Conservation (phyloP, 1,284 basidiomycete genomes). For the Ganoderma leucocontextum region DNA sequence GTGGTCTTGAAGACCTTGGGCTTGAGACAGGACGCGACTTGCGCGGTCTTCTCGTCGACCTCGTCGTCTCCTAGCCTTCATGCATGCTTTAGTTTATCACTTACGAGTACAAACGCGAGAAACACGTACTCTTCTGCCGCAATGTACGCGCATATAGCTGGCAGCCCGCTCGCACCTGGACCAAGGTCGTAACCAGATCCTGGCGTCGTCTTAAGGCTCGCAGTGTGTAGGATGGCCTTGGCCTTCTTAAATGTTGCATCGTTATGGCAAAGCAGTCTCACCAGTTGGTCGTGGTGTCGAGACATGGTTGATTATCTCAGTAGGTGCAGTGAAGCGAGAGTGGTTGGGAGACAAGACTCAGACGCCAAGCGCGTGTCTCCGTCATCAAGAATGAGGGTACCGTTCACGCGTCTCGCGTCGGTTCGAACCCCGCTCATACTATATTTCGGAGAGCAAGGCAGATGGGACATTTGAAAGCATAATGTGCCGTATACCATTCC, state of each 20-base stretch:
- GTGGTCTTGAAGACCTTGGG: constrained; percentile 42
- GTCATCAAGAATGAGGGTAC: constrained; percentile 4
- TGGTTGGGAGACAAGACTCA: constrained; percentile 23
- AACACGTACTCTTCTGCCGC: constrained; percentile 44
- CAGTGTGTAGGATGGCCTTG: constrained; percentile 37
- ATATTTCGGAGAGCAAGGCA: not conserved
- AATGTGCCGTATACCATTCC: not conserved
- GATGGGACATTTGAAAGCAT: not conserved
- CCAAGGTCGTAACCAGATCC: constrained; percentile 47
- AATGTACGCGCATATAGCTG: constrained; percentile 47
- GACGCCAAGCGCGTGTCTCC: constrained; percentile 7
- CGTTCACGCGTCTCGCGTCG: not conserved
- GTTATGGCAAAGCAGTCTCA: constrained; percentile 32
- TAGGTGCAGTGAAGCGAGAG: not conserved
- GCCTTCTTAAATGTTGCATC: constrained; percentile 39
- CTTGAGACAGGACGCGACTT: constrained; percentile 45
- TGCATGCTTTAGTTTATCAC: not conserved
- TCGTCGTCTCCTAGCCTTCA: constrained; percentile 44
- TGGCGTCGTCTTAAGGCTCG: constrained; percentile 42
- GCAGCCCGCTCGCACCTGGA: constrained; percentile 40
- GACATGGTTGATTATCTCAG: constrained; percentile 25
- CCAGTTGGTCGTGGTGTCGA: constrained; percentile 23
- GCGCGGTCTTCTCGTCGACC: constrained; percentile 43
- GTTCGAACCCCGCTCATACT: not conserved
- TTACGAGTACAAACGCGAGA: not conserved